phyloP scores from a whole-genome alignment of 1,139 yeast genomes.

The Candida neerlandica region DNA sequence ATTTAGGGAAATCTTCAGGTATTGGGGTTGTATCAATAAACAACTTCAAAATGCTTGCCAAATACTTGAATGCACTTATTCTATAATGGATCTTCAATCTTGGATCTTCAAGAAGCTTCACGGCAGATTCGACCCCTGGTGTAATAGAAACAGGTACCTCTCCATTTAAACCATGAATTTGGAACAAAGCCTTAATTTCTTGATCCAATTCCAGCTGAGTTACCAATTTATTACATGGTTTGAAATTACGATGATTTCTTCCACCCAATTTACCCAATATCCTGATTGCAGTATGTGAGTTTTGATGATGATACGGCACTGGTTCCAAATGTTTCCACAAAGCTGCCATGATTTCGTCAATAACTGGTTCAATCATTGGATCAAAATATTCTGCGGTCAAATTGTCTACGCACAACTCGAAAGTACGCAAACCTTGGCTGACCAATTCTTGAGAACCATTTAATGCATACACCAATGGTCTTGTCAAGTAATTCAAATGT shows the following conservation, averaged over 20 bases:
- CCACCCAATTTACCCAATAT: conserved; percentile 96
- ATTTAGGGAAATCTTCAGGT: conserved; percentile 55
- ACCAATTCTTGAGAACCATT: conserved; percentile 91
- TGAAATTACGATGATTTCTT: conserved; percentile 81
- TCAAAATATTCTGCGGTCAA: conserved; percentile 95
- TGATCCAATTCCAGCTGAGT: conserved; percentile 63
- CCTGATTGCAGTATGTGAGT: conserved; percentile 91
- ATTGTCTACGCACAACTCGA: conserved; percentile 96
- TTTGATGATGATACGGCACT: conserved; percentile 89
- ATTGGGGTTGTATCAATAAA: conserved; percentile 67
- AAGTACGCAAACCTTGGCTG: conserved; percentile 89
- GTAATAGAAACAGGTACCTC: conserved; percentile 74
- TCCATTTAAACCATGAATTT: conserved; percentile 66
- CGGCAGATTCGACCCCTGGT: conserved; percentile 82
- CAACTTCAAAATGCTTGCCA: conserved; percentile 66
- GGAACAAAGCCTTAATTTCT: conserved; percentile 68
- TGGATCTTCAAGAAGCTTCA: conserved; percentile 63
- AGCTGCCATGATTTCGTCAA: conserved; percentile 91
- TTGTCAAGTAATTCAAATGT: conserved; percentile 81
- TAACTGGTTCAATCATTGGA: conserved; percentile 94
- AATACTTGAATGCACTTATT: conserved; percentile 73
- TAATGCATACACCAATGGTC: conserved; percentile 88
- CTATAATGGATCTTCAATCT: conserved; percentile 69
- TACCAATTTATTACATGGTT: conserved; percentile 67
- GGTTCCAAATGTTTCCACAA: conserved; percentile 91